phyloP scores from a whole-genome alignment of 371 early-diverging fungal species.

The Blyttiomyces sp. region DNA sequence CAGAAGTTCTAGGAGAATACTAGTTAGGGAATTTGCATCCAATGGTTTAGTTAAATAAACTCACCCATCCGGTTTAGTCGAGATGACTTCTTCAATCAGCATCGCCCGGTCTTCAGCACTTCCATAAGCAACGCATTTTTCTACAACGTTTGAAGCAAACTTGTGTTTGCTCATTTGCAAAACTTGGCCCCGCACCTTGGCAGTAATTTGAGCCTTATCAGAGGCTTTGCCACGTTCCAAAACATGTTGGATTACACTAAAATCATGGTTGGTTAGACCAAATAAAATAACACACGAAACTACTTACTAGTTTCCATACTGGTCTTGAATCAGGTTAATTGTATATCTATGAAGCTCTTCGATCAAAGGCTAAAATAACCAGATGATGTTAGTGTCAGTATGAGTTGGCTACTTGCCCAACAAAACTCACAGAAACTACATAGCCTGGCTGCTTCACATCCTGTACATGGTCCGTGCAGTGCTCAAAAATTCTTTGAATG shows the following conservation, averaged over 20 bases:
- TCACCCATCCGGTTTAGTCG: conserved; percentile 71
- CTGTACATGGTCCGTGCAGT: conserved; percentile 85
- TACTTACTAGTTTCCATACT: conserved; percentile 96
- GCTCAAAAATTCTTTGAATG: conserved; percentile 99
- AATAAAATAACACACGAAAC: neutral
- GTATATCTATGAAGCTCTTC: conserved; percentile 92
- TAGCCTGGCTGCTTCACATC: conserved; percentile 19
- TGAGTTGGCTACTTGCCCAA: too few relatives aligned
- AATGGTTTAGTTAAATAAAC: conserved; percentile 1
- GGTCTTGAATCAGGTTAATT: conserved; percentile 92
- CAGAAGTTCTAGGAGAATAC: conserved; percentile 9
- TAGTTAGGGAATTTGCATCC: too few relatives aligned
- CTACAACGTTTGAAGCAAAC: conserved; percentile 99
- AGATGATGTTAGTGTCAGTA: too few relatives aligned
- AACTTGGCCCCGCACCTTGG: conserved; percentile 87
- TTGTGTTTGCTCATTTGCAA: conserved; percentile 93
- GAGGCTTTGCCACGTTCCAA: conserved; percentile 87
- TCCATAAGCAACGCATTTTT: conserved; percentile 87
- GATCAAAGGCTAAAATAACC: conserved; percentile 65
- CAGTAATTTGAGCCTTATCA: conserved; percentile 83
- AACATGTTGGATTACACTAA: conserved; percentile 92
- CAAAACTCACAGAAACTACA: neutral
- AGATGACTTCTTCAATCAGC: conserved; percentile 87
- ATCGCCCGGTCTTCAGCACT: conserved; percentile 65
- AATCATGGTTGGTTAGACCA: neutral